Conservation (phyloP, 2,329 filamentous ascomycete genomes). For the Talaromyces sp. region DNA sequence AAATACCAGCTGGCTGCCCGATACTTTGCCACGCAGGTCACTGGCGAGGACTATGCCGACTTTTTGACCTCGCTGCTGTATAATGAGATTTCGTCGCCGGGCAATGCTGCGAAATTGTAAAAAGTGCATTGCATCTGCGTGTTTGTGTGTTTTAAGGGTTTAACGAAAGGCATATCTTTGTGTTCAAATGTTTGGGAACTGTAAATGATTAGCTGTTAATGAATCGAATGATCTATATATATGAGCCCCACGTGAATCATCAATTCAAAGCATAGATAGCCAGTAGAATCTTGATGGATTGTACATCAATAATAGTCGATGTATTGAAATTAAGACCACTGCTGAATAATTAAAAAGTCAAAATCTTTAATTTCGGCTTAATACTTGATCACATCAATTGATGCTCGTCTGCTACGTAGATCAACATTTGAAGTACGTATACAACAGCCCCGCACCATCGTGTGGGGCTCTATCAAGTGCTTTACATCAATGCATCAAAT, state of each 20-base stretch:
- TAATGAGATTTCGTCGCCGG: conserved; percentile 50
- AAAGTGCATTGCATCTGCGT: neutral
- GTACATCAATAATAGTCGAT: neutral
- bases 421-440: too few species aligned
- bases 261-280: neutral
- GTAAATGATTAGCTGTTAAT: neutral
- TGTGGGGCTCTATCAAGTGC: neutral
- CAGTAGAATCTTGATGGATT: too few species aligned
- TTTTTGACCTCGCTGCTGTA: conserved; percentile 60
- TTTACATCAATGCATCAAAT: neutral
- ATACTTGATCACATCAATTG: too few species aligned
- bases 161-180: neutral
- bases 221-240: neutral
- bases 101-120: conserved; percentile 63
- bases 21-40: conserved; percentile 90
- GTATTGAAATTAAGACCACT: too few species aligned
- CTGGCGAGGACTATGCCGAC: conserved; percentile 95
- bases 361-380: too few species aligned
- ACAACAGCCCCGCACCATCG: neutral
- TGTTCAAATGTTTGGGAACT: neutral
- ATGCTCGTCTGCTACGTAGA: too few species aligned
- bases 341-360: too few species aligned
- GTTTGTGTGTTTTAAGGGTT: neutral
- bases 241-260: neutral
- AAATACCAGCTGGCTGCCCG: conserved; percentile 86